Base-by-base conservation (phyloP, 2,329 filamentous ascomycete genomes). In the Fusarium verticillioides region DNA sequence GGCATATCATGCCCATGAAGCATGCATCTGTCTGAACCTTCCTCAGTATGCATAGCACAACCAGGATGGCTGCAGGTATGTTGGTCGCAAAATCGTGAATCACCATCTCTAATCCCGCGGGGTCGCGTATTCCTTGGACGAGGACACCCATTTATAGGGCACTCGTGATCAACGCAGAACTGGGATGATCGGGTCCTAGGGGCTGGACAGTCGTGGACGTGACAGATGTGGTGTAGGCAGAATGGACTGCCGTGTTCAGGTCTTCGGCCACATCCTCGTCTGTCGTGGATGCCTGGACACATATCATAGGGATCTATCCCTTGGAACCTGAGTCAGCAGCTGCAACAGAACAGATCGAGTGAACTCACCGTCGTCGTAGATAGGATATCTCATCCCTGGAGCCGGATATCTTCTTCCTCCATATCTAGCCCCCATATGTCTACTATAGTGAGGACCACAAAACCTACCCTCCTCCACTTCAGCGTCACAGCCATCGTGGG, bases 191-290 rank as follows among this genome's bases (percentile, higher is more conserved):
- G 49, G 19, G 60, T 56, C 44, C 57, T 60, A 26, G 67, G 21
- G 32, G 70, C 66, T 28, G 39, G 60, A 44, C 79, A 80, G 43
- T 68, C 61, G 23, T 66, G 71, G 32, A 70, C 52, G 21, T 69
- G 70, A 66, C 79, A 81, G 56, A 77, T 46, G 52, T 79, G 78
- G 39, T 60, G 68, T 13, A 69, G 69, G 49, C 77, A 79, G 49
- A 58, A 65, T 46, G 52, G 43, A 23, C 42, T 58, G 21, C 50
- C 68, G 54, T 21, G 32, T 49, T 73, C 69, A 16, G 46, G 59
- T 23, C 58, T 56, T 52, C 58, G 47, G 23, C 62, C 64, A 46
- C 74, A 75, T 26, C 56, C 52, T 59, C 44, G 52, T 44, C 65
- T 69, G 28, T 63, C 60, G 46, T 50, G 58, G 30, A 54, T 58